Evolutionary conservation across 345 rosid genomes (phyloP).

Genomic region (Hibiscus trionum): DNA sequence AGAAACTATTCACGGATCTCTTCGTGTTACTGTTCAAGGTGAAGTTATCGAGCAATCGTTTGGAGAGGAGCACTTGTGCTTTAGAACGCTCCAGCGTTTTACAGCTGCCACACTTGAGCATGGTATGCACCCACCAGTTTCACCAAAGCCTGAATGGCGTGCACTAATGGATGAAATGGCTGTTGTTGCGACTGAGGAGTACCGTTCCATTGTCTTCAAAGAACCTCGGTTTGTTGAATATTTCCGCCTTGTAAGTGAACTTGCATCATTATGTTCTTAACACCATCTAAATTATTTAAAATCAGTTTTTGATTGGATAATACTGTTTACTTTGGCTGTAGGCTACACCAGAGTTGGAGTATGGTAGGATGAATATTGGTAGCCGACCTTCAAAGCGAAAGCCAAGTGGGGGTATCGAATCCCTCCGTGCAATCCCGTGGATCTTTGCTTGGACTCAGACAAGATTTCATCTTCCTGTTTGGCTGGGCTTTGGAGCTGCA

Average conservation of each 20-base stretch:
- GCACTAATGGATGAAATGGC: constrained; percentile 87
- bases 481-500: constrained; percentile 96
- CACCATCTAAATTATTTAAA: background rate
- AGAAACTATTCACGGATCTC: constrained; percentile 87
- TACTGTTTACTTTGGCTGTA: constrained; percentile 23
- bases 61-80: constrained; percentile 91
- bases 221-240: constrained; percentile 95
- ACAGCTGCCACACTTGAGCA: constrained; percentile 97
- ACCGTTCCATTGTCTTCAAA: constrained; percentile 78
- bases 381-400: constrained; percentile 94
- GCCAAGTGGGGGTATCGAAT: constrained; percentile 95
- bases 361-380: constrained; percentile 97
- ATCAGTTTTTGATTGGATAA: background rate
- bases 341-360: constrained; percentile 98
- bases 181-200: constrained; percentile 74
- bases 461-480: constrained; percentile 92
- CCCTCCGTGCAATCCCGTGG: constrained; percentile 98
- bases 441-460: constrained; percentile 99
- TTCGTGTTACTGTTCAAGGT: constrained; percentile 92
- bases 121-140: constrained; percentile 88
- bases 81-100: constrained; percentile 92
- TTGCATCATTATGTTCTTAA: background rate
- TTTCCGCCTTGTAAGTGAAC: constrained; percentile 78
- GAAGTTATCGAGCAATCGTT: constrained; percentile 95
- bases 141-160: constrained; percentile 98